Conservation (phyloP, 2,329 filamentous ascomycete genomes). For the Talaromyces atroroseus region DNA sequence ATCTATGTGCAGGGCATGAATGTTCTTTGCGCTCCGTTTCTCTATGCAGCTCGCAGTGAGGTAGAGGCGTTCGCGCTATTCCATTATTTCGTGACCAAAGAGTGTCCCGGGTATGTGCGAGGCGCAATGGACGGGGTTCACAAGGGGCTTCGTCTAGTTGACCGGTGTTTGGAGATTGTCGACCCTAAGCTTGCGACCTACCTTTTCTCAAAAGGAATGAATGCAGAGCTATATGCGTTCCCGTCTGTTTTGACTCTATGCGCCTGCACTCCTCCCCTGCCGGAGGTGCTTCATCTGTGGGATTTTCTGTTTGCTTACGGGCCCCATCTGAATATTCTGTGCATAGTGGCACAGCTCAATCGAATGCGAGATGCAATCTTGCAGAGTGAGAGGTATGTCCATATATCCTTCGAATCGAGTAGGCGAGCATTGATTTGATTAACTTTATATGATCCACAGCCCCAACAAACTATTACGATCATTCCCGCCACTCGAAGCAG, state of each 20-base stretch:
- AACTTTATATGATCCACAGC: conserved; percentile 43
- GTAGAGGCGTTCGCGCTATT: conserved; percentile 92
- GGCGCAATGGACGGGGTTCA: conserved; percentile 98
- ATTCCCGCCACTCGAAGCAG: conserved; percentile 76
- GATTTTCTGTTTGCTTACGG: conserved; percentile 97
- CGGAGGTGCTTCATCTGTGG: conserved; percentile 89
- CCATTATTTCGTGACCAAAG: conserved; percentile 75
- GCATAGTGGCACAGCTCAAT: conserved; percentile 91
- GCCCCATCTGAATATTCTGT: conserved; percentile 88
- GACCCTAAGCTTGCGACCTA: conserved; percentile 82
- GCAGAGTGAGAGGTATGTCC: conserved; percentile 68
- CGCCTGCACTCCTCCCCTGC: conserved; percentile 89
- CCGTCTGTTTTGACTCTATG: conserved; percentile 90
- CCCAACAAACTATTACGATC: conserved; percentile 88
- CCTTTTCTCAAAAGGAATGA: conserved; percentile 77
- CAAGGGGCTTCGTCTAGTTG: conserved; percentile 81
- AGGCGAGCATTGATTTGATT: neutral
- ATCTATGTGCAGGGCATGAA: conserved; percentile 99
- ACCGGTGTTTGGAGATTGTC: conserved; percentile 85
- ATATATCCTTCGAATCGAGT: neutral
- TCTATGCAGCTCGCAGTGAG: conserved; percentile 91
- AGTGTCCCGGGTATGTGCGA: conserved; percentile 89
- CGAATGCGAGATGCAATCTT: conserved; percentile 81
- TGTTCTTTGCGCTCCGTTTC: conserved; percentile 87
- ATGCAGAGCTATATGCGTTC: conserved; percentile 94